Evolutionary conservation across 2,329 filamentous ascomycete genomes (phyloP).

Genomic region (Penicillium hordei): DNA sequence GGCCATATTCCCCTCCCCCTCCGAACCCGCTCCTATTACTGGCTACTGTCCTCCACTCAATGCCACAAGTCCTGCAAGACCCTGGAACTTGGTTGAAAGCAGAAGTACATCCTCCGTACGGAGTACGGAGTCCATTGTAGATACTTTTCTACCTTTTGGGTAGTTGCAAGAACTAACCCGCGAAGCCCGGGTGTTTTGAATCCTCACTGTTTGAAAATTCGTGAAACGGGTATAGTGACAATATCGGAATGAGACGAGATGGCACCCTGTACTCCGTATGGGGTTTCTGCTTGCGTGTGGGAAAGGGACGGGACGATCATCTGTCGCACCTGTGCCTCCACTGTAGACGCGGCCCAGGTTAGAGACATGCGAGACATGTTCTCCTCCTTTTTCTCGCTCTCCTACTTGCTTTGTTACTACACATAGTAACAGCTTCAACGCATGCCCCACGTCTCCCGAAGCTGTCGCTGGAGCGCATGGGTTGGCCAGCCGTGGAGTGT

Average conservation of each 20-base stretch:
- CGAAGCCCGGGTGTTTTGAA: neutral
- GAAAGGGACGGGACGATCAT: neutral
- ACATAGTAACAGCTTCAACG: neutral
- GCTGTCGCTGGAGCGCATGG: slow-evolving; percentile 19
- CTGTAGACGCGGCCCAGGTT: neutral
- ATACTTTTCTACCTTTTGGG: neutral
- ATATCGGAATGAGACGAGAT: neutral
- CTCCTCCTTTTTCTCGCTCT: neutral
- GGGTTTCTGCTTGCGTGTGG: neutral
- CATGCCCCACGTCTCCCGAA: slow-evolving; percentile 21
- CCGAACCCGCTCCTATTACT: neutral
- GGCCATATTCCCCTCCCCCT: neutral
- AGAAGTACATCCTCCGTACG: neutral
- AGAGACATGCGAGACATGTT: neutral
- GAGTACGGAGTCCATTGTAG: neutral
- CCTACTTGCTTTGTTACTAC: neutral
- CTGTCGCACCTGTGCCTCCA: neutral
- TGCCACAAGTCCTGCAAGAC: neutral
- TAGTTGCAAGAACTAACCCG: neutral
- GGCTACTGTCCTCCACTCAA: neutral
- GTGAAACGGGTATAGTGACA: neutral
- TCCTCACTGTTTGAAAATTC: neutral
- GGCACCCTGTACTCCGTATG: neutral
- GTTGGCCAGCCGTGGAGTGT: slow-evolving; percentile 24
- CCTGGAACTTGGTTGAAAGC: slow-evolving; percentile 1